Conservation (phyloP, 345 rosid genomes). For the Camelina sativa region DNA sequence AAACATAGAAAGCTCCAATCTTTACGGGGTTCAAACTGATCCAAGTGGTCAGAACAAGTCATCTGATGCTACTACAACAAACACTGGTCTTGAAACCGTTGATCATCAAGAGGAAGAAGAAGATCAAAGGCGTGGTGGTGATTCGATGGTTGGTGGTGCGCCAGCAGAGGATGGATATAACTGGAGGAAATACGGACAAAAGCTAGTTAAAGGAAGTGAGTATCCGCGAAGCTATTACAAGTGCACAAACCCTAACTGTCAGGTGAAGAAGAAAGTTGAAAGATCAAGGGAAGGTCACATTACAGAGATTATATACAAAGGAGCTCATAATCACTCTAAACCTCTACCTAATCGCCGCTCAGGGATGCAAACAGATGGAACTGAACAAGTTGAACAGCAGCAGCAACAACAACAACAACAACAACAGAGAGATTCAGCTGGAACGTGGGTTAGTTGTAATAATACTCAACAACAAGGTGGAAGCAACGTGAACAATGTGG, state of each 20-base stretch:
- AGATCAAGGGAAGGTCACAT: constrained; percentile 95
- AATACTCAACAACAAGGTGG: constrained; percentile 48
- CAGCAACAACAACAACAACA: neutral
- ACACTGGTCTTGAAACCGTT: constrained; percentile 53
- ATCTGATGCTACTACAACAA: constrained; percentile 45
- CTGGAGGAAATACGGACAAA: constrained; percentile 98
- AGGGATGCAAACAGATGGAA: constrained; percentile 60
- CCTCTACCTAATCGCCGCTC: constrained; percentile 72
- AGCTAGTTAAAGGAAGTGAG: constrained; percentile 94
- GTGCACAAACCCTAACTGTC: constrained; percentile 87
- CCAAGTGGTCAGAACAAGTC: constrained; percentile 46
- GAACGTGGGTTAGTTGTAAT: constrained; percentile 47
- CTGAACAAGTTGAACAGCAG: constrained; percentile 59
- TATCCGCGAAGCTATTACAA: constrained; percentile 98
- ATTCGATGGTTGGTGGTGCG: constrained; percentile 56
- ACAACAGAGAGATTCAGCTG: constrained; percentile 32
- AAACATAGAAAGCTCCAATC: constrained; percentile 49
- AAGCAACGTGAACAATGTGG: constrained; percentile 54
- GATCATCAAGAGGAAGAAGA: constrained; percentile 72
- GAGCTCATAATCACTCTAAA: constrained; percentile 83
- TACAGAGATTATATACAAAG: constrained; percentile 95
- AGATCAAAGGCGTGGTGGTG: constrained; percentile 71
- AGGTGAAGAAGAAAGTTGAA: constrained; percentile 93
- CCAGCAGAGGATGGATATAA: constrained; percentile 93
- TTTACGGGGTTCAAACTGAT: constrained; percentile 44